Conservation (phyloP, 31 red algal species). For the Asparagopsis taxiformis region DNA sequence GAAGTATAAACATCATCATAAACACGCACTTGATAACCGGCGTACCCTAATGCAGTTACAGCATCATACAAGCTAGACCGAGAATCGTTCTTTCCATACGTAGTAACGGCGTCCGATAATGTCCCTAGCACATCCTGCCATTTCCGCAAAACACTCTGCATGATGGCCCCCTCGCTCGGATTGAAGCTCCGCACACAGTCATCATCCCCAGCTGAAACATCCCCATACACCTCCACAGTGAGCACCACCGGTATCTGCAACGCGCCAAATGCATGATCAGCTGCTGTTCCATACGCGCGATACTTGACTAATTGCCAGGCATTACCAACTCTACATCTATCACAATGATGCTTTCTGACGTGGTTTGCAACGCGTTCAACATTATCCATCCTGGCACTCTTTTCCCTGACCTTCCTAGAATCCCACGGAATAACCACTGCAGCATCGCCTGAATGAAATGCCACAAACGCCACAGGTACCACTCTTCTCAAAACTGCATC, state of each 20-base stretch:
- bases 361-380: conserved; percentile 6
- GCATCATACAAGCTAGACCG: no score
- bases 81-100: no score
- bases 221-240: conserved; percentile 72
- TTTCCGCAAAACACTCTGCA: conserved; percentile 22
- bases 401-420: conserved; percentile 8
- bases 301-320: conserved; percentile 49
- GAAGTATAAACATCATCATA: no score
- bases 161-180: conserved; percentile 11
- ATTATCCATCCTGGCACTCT: not conserved
- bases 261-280: conserved; percentile 33
- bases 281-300: conserved; percentile 66
- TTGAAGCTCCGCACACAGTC: conserved; percentile 62
- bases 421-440: conserved; percentile 67
- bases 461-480: conserved; percentile 47
- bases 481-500: conserved; percentile 29
- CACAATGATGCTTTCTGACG: conserved; percentile 36
- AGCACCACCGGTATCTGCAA: conserved; percentile 27
- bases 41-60: no score
- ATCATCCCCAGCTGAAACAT: conserved; percentile 13
- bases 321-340: conserved; percentile 37
- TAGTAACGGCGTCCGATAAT: no score
- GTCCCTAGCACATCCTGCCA: no score
- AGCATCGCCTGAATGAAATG: conserved; percentile 63
- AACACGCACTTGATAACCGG: no score